Conservation (phyloP, 352 stramenopile genomes). For the Globisporangium spiculum region DNA sequence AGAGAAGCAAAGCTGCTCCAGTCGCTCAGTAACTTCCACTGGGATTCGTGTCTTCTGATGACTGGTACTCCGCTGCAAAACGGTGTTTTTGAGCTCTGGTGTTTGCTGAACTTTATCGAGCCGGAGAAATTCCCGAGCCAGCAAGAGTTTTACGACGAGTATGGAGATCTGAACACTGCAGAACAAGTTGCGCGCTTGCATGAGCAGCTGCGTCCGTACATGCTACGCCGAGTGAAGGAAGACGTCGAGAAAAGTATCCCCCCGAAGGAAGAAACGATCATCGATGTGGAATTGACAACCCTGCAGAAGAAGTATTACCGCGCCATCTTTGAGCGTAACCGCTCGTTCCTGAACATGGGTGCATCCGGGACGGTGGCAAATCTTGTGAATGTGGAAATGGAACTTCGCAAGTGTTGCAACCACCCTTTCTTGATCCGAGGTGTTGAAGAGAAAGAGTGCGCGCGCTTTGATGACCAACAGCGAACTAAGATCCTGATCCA, state of each 20-base stretch:
- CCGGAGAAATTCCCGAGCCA: slow-evolving; percentile 93
- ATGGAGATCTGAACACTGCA: slow-evolving; percentile 94
- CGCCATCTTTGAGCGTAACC: slow-evolving; percentile 99
- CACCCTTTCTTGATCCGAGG: slow-evolving; percentile 98
- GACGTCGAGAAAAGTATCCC: slow-evolving; percentile 99
- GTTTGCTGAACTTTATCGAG: slow-evolving; percentile 99
- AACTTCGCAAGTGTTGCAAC: slow-evolving; percentile 99
- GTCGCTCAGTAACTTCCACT: slow-evolving; percentile 81
- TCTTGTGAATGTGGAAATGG: slow-evolving; percentile 99
- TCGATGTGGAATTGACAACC: slow-evolving; percentile 99
- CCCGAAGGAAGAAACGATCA: slow-evolving; percentile 98
- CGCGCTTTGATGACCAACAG: slow-evolving; percentile 60
- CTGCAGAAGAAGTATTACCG: slow-evolving; percentile 97
- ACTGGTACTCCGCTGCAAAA: slow-evolving; percentile 99
- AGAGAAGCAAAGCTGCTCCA: slow-evolving; percentile 93
- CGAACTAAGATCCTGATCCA: slow-evolving; percentile 77
- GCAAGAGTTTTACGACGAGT: slow-evolving; percentile 95
- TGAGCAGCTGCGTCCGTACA: slow-evolving; percentile 96
- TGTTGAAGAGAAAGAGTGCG: slow-evolving; percentile 97
- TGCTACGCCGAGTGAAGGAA: slow-evolving; percentile 99
- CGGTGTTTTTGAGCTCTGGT: slow-evolving; percentile 99
- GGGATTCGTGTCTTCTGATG: slow-evolving; percentile 93
- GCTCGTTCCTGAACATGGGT: slow-evolving; percentile 87
- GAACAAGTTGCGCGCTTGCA: slow-evolving; percentile 96
- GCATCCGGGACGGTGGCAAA: slow-evolving; percentile 91